Percentiles rank a stretch among this genome's conserved stretches.
Evolutionary conservation across 2,329 filamentous ascomycete genomes (phyloP).

Genomic region (Fusarium circinatum): DNA sequence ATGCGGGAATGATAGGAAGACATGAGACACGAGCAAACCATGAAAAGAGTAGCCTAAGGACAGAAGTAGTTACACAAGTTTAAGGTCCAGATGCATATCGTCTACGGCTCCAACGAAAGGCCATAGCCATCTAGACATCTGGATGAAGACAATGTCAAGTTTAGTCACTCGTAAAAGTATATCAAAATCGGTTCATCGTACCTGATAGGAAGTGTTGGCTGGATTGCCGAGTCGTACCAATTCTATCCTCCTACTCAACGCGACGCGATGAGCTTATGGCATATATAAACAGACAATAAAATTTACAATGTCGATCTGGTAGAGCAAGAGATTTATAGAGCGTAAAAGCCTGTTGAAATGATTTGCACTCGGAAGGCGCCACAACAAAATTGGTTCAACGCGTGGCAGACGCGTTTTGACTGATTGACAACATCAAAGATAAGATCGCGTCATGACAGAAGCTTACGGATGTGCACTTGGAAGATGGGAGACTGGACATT

Average conservation of each 20-base stretch:
- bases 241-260: not conserved
- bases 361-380: not conserved
- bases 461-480: fast-evolving
- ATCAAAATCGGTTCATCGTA: fast-evolving
- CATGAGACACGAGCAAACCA: fast-evolving
- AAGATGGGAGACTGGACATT: too few relatives aligned
- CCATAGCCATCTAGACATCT: fast-evolving
- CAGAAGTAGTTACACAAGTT: fast-evolving
- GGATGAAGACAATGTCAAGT: too few relatives aligned
- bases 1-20: fast-evolving
- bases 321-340: fast-evolving
- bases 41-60: fast-evolving
- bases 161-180: fast-evolving
- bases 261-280: not conserved
- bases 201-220: too few relatives aligned
- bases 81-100: fast-evolving
- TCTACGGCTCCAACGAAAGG: fast-evolving
- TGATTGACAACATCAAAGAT: not conserved
- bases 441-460: not conserved
- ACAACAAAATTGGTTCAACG: not conserved
- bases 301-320: not conserved
- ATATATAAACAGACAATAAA: not conserved
- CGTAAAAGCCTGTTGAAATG: too few relatives aligned
- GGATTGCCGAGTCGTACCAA: too few relatives aligned
- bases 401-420: not conserved